These are phyloP conservation scores for Naganishia onofrii DNA, from an alignment of 768 basidiomycete genomes.

Conservation along the genomic window DNA sequence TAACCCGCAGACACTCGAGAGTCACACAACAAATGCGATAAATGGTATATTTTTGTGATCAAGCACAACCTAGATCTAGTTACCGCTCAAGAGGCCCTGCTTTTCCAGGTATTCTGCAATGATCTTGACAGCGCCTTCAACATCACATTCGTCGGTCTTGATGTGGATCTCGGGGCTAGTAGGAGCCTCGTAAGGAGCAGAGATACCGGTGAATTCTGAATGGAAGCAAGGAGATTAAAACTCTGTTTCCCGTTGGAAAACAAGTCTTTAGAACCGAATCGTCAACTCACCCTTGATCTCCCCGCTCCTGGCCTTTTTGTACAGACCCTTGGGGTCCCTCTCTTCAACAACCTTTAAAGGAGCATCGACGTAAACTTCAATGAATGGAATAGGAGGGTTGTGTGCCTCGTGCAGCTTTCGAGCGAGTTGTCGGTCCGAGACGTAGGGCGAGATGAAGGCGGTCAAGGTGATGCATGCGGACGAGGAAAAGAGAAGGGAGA, in stretches of 20 bases:
- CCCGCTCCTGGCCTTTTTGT: conserved; percentile 91
- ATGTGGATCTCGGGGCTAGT: conserved; percentile 84
- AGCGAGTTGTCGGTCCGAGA: conserved; percentile 75
- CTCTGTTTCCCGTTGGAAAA: background rate
- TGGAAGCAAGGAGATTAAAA: background rate
- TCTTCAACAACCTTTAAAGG: conserved; percentile 81
- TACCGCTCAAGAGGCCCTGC: conserved; percentile 54
- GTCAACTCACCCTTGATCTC: conserved; percentile 80
- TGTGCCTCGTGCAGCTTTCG: conserved; percentile 74
- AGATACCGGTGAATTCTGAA: conserved; percentile 96
- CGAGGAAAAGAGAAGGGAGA: conserved; percentile 89
- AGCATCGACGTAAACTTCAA: conserved; percentile 94
- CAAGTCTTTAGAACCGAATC: background rate
- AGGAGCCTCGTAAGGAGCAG: conserved; percentile 93
- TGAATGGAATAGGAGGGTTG: conserved; percentile 64
- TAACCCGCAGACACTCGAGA: background rate
- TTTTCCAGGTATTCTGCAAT: conserved; percentile 75
- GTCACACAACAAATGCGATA: background rate
- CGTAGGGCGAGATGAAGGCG: conserved; percentile 98
- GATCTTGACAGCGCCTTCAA: conserved; percentile 70
- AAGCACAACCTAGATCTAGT: background rate
- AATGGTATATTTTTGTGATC: background rate
- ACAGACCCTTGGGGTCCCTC: conserved; percentile 95
- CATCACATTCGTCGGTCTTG: conserved; percentile 74
- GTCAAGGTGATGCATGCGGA: conserved; percentile 81